Percentiles rank a stretch among this genome's conserved stretches.
phyloP scores from a whole-genome alignment of 495 filamentous ascomycete genomes.

The Aspergillus bertholletiae region DNA sequence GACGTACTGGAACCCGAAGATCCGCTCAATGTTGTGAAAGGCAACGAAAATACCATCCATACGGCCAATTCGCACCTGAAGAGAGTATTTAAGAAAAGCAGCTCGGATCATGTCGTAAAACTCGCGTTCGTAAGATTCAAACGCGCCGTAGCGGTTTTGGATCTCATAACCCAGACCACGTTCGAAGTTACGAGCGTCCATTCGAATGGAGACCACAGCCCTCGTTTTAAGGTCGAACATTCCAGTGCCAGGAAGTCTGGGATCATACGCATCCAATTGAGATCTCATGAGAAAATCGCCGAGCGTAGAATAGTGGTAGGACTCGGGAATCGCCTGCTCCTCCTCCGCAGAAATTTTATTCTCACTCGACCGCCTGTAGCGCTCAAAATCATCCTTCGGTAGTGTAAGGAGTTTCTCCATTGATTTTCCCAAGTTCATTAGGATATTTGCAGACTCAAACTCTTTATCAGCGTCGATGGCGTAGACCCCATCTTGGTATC shows the following conservation, averaged over 20 bases:
- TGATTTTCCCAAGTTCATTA: conserved; percentile 86
- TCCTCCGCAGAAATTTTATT: conserved; percentile 61
- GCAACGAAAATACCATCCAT: conserved; percentile 99
- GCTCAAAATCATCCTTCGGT: conserved; percentile 74
- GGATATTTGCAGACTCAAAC: conserved; percentile 77
- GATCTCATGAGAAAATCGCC: conserved; percentile 96
- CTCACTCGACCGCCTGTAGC: conserved; percentile 65
- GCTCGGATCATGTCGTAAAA: conserved; percentile 95
- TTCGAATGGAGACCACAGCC: conserved; percentile 85
- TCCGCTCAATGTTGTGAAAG: conserved; percentile 89
- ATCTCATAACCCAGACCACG: conserved; percentile 88
- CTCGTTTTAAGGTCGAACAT: conserved; percentile 98
- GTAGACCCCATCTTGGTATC: conserved; percentile 79
- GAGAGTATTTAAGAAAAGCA: conserved; percentile 93
- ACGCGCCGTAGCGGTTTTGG: conserved; percentile 64
- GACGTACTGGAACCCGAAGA: conserved; percentile 98
- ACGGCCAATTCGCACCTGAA: conserved; percentile 92
- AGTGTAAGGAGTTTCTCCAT: conserved; percentile 96
- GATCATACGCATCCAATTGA: conserved; percentile 89
- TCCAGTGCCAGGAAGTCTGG: conserved; percentile 80
- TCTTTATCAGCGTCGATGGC: conserved; percentile 99
- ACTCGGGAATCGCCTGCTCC: conserved; percentile 62
- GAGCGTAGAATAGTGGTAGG: conserved; percentile 82
- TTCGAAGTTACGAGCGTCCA: conserved; percentile 70
- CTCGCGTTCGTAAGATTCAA: conserved; percentile 90